Conservation (phyloP, 202 grass and related monocot species). For the Digitaria exilis region DNA sequence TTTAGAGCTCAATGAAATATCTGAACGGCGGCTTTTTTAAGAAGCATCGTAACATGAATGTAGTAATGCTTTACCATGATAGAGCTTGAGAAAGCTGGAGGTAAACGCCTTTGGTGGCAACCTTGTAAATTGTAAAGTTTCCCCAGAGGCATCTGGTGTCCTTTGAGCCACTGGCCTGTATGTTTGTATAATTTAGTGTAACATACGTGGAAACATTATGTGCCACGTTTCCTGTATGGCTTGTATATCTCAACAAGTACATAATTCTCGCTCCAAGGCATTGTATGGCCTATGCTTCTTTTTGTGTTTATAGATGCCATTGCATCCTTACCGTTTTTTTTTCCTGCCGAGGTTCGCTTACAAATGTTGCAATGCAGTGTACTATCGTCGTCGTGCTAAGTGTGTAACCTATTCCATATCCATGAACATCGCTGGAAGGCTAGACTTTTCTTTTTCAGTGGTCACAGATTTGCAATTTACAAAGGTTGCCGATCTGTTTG, state of each 20-base stretch:
- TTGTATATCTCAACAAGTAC: slow-evolving; percentile 6
- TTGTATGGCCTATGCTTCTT: not conserved
- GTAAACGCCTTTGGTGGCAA: slow-evolving; percentile 16
- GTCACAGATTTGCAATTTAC: not conserved
- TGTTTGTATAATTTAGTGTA: not conserved
- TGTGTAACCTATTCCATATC: not conserved
- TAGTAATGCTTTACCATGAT: no score
- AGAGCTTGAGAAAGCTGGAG: slow-evolving; percentile 4
- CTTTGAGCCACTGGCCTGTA: not conserved
- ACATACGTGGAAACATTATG: slow-evolving; percentile 5
- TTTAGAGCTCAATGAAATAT: slow-evolving; percentile 1
- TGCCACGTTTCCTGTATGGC: not conserved
- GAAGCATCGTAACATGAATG: not conserved
- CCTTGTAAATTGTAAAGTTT: slow-evolving; percentile 34
- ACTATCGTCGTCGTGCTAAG: not conserved
- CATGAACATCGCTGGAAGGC: not conserved
- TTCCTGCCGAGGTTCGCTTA: not conserved
- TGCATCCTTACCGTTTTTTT: not conserved
- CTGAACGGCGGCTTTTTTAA: not conserved
- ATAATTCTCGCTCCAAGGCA: not conserved
- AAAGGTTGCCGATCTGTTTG: not conserved
- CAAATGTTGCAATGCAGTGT: not conserved
- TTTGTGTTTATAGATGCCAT: not conserved
- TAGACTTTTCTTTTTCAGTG: not conserved
- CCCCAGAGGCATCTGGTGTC: not conserved